phyloP scores from a whole-genome alignment of 768 basidiomycete species.

The Agaricus subrufescens region DNA sequence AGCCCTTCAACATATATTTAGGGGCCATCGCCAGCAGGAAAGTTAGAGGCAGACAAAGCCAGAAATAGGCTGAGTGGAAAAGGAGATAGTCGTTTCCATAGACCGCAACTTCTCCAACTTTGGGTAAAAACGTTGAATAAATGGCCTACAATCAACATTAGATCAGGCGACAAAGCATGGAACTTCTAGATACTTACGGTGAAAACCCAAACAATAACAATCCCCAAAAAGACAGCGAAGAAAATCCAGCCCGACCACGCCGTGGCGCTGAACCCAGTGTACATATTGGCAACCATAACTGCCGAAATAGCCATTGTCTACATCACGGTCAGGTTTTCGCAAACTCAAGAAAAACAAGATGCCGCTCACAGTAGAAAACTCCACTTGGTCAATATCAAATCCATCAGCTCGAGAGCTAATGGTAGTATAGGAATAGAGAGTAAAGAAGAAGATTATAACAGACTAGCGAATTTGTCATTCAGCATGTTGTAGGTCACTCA shows the following conservation, averaged over 20 bases:
- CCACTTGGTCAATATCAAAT: constrained; percentile 64
- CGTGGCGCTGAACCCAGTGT: constrained; percentile 81
- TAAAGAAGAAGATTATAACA: constrained; percentile 81
- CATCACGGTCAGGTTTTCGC: neutral
- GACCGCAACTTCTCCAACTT: constrained; percentile 36
- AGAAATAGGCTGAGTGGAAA: constrained; percentile 83
- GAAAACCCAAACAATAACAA: constrained; percentile 71
- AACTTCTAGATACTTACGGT: constrained; percentile 46
- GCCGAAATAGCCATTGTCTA: constrained; percentile 82
- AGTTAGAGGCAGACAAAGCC: constrained; percentile 74
- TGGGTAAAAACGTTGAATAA: constrained; percentile 73
- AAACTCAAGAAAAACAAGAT: neutral
- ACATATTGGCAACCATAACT: constrained; percentile 74
- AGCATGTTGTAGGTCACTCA: neutral
- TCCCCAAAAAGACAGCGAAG: constrained; percentile 77
- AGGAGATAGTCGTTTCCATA: constrained; percentile 75
- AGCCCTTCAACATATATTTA: constrained; percentile 68
- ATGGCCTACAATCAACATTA: constrained; percentile 45
- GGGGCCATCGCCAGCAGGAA: constrained; percentile 71
- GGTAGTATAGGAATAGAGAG: constrained; percentile 71
- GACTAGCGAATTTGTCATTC: constrained; percentile 44
- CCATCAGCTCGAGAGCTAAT: constrained; percentile 78
- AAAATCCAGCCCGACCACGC: constrained; percentile 91
- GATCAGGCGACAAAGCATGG: neutral
- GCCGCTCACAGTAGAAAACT: constrained; percentile 74